phyloP scores from a whole-genome alignment of 2,329 filamentous ascomycete species.

The Trichoderma gracile region DNA sequence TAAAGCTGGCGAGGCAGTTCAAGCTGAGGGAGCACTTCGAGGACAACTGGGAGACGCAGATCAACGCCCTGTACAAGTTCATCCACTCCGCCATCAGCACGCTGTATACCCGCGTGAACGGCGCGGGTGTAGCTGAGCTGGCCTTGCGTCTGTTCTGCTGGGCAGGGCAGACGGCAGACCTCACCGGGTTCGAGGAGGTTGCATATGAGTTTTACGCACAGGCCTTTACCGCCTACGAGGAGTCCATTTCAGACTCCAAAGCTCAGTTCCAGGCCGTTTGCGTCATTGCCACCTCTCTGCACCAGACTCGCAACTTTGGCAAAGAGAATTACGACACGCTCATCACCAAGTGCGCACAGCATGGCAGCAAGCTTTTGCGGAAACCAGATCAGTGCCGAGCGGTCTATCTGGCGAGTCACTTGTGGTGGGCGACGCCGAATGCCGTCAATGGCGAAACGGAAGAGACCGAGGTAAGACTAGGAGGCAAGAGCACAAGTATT shows the following conservation, averaged over 20 bases:
- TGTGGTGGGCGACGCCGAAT: conserved; percentile 96
- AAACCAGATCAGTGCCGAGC: conserved; percentile 98
- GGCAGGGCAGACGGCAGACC: conserved; percentile 89
- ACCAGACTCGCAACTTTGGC: conserved; percentile 85
- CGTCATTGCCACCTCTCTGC: conserved; percentile 84
- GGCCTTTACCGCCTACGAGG: conserved; percentile 97
- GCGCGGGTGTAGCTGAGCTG: conserved; percentile 77
- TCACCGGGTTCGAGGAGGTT: conserved; percentile 90
- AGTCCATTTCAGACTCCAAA: conserved; percentile 90
- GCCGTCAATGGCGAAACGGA: conserved; percentile 76
- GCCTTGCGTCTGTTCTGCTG: conserved; percentile 86
- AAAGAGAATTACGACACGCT: conserved; percentile 98
- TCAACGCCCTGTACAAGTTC: conserved; percentile 88
- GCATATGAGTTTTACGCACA: conserved; percentile 98
- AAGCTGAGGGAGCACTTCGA: conserved; percentile 86
- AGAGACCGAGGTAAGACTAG: conserved; percentile 64
- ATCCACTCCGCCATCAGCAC: conserved; percentile 85
- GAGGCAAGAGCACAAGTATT: neutral
- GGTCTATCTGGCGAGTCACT: conserved; percentile 91
- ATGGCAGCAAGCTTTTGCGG: conserved; percentile 93
- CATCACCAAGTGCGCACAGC: conserved; percentile 95
- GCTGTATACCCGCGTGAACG: conserved; percentile 81
- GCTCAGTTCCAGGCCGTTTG: conserved; percentile 98
- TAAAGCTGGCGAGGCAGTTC: conserved; percentile 85
- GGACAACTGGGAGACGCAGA: conserved; percentile 63